These are phyloP conservation scores for Sporormia fimetaria DNA, from an alignment of 495 filamentous ascomycete species.

Conservation along the genomic window DNA sequence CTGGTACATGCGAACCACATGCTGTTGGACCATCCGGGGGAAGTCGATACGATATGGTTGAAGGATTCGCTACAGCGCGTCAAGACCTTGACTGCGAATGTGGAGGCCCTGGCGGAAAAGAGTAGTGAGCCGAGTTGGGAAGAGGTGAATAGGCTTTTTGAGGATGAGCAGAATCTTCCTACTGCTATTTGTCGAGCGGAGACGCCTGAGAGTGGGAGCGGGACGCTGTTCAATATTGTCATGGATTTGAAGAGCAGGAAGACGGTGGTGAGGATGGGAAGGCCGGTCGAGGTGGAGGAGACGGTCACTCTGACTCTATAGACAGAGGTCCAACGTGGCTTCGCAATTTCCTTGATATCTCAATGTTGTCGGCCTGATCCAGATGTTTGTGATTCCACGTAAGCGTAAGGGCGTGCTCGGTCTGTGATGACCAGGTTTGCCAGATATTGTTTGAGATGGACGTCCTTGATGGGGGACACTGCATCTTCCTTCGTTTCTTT, in stretches of 20 bases:
- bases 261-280: constrained; percentile 35
- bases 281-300: constrained; percentile 33
- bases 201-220: constrained; percentile 13
- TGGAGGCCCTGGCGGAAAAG: constrained; percentile 24
- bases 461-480: too few relatives aligned
- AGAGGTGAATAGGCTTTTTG: constrained; percentile 25
- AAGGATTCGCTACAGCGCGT: constrained; percentile 44
- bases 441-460: too few relatives aligned
- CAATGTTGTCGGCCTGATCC: too few relatives aligned
- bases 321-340: too few relatives aligned
- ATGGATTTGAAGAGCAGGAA: constrained; percentile 37
- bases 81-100: constrained; percentile 37
- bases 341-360: too few relatives aligned
- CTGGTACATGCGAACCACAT: constrained; percentile 57
- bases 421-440: too few relatives aligned
- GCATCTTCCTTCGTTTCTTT: too few relatives aligned
- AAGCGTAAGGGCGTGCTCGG: too few relatives aligned
- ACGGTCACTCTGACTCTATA: constrained; percentile 4
- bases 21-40: constrained; percentile 35
- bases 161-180: constrained; percentile 29
- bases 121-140: constrained; percentile 14
- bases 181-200: constrained; percentile 25
- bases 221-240: constrained; percentile 40
- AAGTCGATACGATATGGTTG: constrained; percentile 42
- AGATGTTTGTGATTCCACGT: too few relatives aligned